These are phyloP conservation scores for Taxillus chinensis DNA, from an alignment of 164 flowering plant genomes.

Conservation along the genomic window DNA sequence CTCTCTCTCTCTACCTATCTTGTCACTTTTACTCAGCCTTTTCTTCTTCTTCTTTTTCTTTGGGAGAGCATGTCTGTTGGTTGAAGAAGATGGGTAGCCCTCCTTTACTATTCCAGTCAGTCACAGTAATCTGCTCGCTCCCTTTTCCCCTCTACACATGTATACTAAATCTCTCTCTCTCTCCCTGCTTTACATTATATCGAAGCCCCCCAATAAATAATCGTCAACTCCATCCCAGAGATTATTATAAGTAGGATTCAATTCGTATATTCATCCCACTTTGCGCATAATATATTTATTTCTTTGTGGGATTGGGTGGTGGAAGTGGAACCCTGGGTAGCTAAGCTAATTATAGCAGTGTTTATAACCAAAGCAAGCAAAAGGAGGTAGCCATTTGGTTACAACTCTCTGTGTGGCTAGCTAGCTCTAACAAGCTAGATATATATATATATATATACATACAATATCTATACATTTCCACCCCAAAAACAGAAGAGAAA, in stretches of 20 bases:
- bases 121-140: no score
- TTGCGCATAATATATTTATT: no score
- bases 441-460: no score
- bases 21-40: neutral
- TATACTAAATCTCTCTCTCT: neutral
- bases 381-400: neutral
- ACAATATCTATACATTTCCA: no score
- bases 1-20: neutral
- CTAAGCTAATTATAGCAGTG: neutral
- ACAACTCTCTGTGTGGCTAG: neutral
- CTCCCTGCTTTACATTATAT: neutral
- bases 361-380: neutral
- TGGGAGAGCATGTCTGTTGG: neutral
- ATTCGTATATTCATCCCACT: no score
- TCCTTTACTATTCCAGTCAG: neutral
- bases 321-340: no score
- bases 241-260: no score
- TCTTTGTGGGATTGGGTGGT: no score
- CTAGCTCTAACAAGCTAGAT: no score
- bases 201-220: no score
- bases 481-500: neutral
- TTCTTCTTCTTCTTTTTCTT: neutral
- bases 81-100: neutral
- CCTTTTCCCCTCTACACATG: neutral
- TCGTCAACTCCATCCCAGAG: no score